Evolutionary conservation across 352 stramenopile species (phyloP).

Genomic region (Phytophthora melonis): DNA sequence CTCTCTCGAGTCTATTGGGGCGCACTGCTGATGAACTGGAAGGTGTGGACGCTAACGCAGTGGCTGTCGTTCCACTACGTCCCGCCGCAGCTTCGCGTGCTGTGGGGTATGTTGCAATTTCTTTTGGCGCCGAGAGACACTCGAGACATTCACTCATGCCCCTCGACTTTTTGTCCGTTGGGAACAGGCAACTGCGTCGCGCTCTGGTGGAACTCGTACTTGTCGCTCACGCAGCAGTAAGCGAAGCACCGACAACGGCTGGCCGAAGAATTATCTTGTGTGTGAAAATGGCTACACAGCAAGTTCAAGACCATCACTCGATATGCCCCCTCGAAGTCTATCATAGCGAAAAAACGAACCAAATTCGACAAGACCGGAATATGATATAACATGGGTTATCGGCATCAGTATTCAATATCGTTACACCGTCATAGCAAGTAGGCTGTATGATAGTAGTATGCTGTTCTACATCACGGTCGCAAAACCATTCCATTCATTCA

Average conservation of each 20-base stretch:
- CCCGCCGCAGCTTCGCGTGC: slow-evolving; percentile 70
- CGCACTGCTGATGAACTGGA: slow-evolving; percentile 77
- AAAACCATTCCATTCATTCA: slow-evolving; percentile 35
- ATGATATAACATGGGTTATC: background rate
- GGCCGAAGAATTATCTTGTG: slow-evolving; percentile 42
- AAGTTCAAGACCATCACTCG: slow-evolving; percentile 32
- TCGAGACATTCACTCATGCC: background rate
- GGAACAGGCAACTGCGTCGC: slow-evolving; percentile 69
- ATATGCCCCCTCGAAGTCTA: background rate
- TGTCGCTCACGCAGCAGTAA: slow-evolving; percentile 74
- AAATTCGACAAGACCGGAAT: background rate
- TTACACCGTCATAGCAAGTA: background rate
- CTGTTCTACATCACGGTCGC: background rate
- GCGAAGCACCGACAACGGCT: slow-evolving; percentile 2
- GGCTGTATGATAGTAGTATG: slow-evolving; percentile 5
- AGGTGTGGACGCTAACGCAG: slow-evolving; percentile 75
- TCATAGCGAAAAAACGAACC: background rate
- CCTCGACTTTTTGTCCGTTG: slow-evolving; percentile 20
- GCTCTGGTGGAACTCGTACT: slow-evolving; percentile 85
- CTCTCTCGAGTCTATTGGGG: slow-evolving; percentile 55
- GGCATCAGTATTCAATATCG: too few relatives aligned
- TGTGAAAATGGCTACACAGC: slow-evolving; percentile 18
- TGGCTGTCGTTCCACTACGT: slow-evolving; percentile 83
- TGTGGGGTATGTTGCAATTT: slow-evolving; percentile 67
- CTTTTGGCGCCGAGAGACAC: background rate